These are phyloP conservation scores for Durotheca rogersii DNA, from an alignment of 495 filamentous ascomycete genomes.

Conservation along the genomic window DNA sequence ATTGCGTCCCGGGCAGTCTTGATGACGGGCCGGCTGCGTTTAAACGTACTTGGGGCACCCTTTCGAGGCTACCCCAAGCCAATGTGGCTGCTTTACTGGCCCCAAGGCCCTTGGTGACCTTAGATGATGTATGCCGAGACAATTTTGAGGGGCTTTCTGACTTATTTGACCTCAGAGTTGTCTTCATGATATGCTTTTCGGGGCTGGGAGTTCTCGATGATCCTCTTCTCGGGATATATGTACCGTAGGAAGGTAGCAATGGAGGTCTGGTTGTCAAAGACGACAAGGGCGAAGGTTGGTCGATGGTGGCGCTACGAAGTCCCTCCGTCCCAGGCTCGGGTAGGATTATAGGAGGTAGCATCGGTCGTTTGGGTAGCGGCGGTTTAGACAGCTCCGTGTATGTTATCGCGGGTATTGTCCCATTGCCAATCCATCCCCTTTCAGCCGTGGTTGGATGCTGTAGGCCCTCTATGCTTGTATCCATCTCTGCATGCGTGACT, in stretches of 20 bases:
- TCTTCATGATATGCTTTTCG: slow-evolving; percentile 80
- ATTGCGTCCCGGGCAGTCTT: slow-evolving; percentile 17
- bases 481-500: slow-evolving; percentile 13
- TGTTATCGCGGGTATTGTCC: slow-evolving; percentile 74
- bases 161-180: slow-evolving; percentile 69
- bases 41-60: slow-evolving; percentile 16
- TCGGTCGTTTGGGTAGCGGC: slow-evolving; percentile 61
- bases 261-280: slow-evolving; percentile 37
- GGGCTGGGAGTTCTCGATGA: slow-evolving; percentile 72
- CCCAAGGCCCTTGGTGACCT: slow-evolving; percentile 43
- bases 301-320: slow-evolving; percentile 27
- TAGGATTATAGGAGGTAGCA: slow-evolving; percentile 50
- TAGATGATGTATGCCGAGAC: slow-evolving; percentile 35
- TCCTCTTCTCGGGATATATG: slow-evolving; percentile 36
- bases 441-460: slow-evolving; percentile 34
- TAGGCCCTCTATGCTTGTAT: slow-evolving; percentile 23
- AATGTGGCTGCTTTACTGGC: slow-evolving; percentile 86
- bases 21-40: slow-evolving; percentile 16
- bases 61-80: slow-evolving; percentile 66
- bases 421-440: slow-evolving; percentile 69
- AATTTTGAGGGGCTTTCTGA: slow-evolving; percentile 60
- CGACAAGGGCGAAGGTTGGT: slow-evolving; percentile 33
- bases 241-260: slow-evolving; percentile 29
- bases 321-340: slow-evolving; percentile 49
- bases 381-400: slow-evolving; percentile 77